phyloP scores from a whole-genome alignment of 768 basidiomycete species.

The Tulasnella sp. region DNA sequence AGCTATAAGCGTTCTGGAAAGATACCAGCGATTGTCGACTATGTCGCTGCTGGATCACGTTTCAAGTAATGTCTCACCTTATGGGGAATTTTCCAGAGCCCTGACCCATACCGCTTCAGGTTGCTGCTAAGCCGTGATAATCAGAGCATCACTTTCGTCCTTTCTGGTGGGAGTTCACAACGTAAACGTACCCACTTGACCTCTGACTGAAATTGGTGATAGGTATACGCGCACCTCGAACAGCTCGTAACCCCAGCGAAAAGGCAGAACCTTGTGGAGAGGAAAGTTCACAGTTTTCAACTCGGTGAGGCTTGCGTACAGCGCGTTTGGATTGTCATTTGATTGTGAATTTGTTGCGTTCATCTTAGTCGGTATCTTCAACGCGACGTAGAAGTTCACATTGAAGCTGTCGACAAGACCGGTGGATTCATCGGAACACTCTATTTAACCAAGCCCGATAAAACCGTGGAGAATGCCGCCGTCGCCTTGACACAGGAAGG shows the following conservation, averaged over 20 bases:
- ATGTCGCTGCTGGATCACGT: constrained; percentile 86
- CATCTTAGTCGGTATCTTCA: constrained; percentile 70
- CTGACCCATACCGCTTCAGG: constrained; percentile 34
- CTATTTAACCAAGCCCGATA: constrained; percentile 56
- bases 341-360: neutral
- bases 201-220: constrained; percentile 14
- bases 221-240: constrained; percentile 88
- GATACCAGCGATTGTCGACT: constrained; percentile 82
- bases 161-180: constrained; percentile 53
- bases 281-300: constrained; percentile 75
- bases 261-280: constrained; percentile 82
- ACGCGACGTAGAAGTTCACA: constrained; percentile 88
- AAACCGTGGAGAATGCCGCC: constrained; percentile 66
- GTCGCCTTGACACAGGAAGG: constrained; percentile 79
- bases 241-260: constrained; percentile 63
- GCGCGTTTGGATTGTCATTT: neutral
- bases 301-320: neutral
- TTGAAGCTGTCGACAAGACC: constrained; percentile 84
- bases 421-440: constrained; percentile 92
- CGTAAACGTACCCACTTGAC: constrained; percentile 2
- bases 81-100: neutral
- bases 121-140: constrained; percentile 85
- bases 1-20: constrained; percentile 84
- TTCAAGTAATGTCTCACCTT: constrained; percentile 60
- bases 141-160: constrained; percentile 84